These are phyloP conservation scores for Craterostigma plantagineum DNA, from an alignment of 257 asterid species.

Conservation along the genomic window DNA sequence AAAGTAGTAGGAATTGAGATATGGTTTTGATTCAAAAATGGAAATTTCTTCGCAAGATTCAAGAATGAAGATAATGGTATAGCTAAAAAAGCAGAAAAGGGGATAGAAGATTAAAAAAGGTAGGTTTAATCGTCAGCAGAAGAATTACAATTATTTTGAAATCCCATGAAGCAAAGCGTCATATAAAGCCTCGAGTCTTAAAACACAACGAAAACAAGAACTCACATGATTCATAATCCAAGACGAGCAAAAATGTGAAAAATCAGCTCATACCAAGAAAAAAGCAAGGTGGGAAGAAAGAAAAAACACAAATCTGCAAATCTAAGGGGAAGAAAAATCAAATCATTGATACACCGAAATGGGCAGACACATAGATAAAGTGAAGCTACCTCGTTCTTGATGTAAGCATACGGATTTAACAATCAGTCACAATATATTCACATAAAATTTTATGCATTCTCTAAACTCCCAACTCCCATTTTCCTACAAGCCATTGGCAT, in stretches of 20 bases:
- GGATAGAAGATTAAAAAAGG: constrained; percentile 4
- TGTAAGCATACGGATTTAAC: constrained; percentile 6
- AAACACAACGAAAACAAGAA: no score
- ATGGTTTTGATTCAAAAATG: constrained; percentile 16
- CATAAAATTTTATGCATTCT: constrained; percentile 8
- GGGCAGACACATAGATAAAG: constrained; percentile 8
- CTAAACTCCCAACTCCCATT: constrained; percentile 5
- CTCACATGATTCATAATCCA: no score
- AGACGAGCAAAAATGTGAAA: no score
- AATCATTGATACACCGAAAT: constrained; percentile 11
- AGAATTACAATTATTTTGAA: constrained; percentile 17
- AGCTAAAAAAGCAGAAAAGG: constrained; percentile 20
- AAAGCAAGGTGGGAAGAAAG: no score
- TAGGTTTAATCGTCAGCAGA: constrained; percentile 18
- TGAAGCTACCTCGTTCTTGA: constrained; percentile 13
- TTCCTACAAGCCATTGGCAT: no score
- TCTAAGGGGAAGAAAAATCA: constrained; percentile 10
- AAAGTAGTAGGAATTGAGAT: constrained; percentile 8
- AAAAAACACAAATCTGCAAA: no score
- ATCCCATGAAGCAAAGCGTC: constrained; percentile 21
- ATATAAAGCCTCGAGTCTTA: constrained; percentile 21
- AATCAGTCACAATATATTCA: background rate
- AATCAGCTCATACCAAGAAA: no score
- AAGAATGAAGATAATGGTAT: constrained; percentile 15
- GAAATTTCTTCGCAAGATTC: constrained; percentile 13